Evolutionary conservation across 345 rosid species (phyloP).

Genomic region (Passiflora organensis): DNA sequence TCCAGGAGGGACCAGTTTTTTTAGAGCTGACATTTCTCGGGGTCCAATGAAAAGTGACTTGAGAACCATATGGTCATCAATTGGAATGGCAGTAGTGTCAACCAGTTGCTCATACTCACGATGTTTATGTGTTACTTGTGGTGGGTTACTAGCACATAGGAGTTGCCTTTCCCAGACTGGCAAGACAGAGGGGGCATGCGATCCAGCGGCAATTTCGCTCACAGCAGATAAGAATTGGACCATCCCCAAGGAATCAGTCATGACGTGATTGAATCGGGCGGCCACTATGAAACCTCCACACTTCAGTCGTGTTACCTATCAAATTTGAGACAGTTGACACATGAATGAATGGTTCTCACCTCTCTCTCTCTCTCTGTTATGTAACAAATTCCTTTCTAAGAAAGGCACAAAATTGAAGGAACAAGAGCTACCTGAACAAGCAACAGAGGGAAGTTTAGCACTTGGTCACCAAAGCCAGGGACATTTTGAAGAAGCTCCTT

Average conservation of each 20-base stretch:
- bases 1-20: neutral
- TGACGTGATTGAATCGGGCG: conserved; percentile 7
- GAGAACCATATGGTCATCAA: conserved; percentile 5
- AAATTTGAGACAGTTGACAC: neutral
- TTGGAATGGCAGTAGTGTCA: conserved; percentile 5
- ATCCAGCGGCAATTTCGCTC: conserved; percentile 16
- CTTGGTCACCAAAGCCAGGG: conserved; percentile 1
- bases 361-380: neutral
- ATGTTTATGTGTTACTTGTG: neutral
- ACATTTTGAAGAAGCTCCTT: conserved; percentile 18
- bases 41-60: conserved; percentile 15
- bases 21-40: neutral
- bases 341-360: neutral
- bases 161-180: conserved; percentile 13
- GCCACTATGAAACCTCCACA: conserved; percentile 20
- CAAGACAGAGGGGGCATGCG: neutral
- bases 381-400: neutral
- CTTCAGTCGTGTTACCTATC: conserved; percentile 16
- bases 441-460: conserved; percentile 12
- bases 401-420: neutral
- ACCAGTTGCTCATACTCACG: conserved; percentile 10
- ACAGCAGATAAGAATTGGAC: conserved; percentile 13
- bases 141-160: conserved; percentile 11
- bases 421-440: conserved; percentile 11
- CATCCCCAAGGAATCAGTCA: conserved; percentile 14